These are phyloP conservation scores for Chaetomium sp. DNA, from an alignment of 2,329 filamentous ascomycete genomes.

Conservation along the genomic window DNA sequence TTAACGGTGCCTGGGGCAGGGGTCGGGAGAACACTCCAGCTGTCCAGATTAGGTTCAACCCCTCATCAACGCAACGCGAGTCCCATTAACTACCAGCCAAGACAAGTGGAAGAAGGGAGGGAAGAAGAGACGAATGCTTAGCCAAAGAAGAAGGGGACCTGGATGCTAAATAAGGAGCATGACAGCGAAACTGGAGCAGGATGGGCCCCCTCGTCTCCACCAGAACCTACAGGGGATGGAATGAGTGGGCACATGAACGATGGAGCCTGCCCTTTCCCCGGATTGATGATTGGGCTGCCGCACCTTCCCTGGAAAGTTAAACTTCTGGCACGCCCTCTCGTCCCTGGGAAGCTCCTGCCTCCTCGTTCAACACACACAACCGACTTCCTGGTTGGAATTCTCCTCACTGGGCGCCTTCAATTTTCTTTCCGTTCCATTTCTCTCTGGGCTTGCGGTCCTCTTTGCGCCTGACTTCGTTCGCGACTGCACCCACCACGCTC, in stretches of 20 bases:
- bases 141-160: neutral
- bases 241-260: conserved; percentile 4
- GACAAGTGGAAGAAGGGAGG: neutral
- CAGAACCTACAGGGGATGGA: neutral
- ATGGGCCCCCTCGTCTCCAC: neutral
- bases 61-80: neutral
- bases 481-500: conserved; percentile 24
- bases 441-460: conserved; percentile 12
- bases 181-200: neutral
- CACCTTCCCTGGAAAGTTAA: conserved; percentile 18
- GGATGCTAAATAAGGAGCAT: neutral
- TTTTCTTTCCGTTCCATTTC: conserved; percentile 14
- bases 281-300: conserved; percentile 27
- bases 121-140: neutral
- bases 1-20: conserved; percentile 8
- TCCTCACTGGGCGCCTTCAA: conserved; percentile 18
- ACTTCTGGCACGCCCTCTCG: conserved; percentile 19
- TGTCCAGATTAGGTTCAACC: neutral
- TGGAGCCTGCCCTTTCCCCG: conserved; percentile 18
- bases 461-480: conserved; percentile 13
- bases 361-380: conserved; percentile 9
- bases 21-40: neutral
- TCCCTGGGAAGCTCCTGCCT: conserved; percentile 7
- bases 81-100: neutral
- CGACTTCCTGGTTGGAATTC: conserved; percentile 13